phyloP scores from a whole-genome alignment of 2,329 filamentous ascomycete species.

The Penicillium sp. region DNA sequence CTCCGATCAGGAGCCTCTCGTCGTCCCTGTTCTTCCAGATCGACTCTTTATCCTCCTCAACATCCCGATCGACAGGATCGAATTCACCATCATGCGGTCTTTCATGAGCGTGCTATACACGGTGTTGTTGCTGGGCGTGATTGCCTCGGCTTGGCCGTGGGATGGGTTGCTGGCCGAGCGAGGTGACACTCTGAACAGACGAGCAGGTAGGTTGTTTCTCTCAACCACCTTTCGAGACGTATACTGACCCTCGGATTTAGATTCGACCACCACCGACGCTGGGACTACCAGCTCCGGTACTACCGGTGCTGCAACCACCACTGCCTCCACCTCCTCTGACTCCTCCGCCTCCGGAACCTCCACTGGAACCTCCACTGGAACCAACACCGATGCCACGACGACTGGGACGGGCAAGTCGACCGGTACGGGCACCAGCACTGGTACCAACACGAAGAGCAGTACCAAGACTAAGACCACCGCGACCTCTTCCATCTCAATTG shows the following conservation, averaged over 20 bases:
- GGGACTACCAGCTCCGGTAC: conserved; percentile 17
- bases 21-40: conserved; percentile 7
- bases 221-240: not conserved
- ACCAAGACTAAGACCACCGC: conserved; percentile 33
- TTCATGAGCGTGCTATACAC: conserved; percentile 39
- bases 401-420: conserved; percentile 22
- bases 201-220: conserved; percentile 29
- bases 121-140: conserved; percentile 37
- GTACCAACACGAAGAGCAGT: conserved; percentile 24
- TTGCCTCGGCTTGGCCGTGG: conserved; percentile 39
- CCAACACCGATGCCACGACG: conserved; percentile 20
- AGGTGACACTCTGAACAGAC: conserved; percentile 30
- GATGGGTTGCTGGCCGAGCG: conserved; percentile 23
- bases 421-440: conserved; percentile 23
- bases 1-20: conserved; percentile 16
- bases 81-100: conserved; percentile 38
- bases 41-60: conserved; percentile 5
- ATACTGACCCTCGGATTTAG: conserved; percentile 13
- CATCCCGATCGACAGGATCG: conserved; percentile 10
- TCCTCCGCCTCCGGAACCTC: conserved; percentile 24
- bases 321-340: conserved; percentile 17
- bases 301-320: conserved; percentile 9
- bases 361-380: conserved; percentile 7
- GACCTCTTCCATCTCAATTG: conserved; percentile 50
- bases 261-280: conserved; percentile 27